These are phyloP conservation scores for Fusarium gaditjirri DNA, from an alignment of 2,329 filamentous ascomycete genomes.

Conservation along the genomic window DNA sequence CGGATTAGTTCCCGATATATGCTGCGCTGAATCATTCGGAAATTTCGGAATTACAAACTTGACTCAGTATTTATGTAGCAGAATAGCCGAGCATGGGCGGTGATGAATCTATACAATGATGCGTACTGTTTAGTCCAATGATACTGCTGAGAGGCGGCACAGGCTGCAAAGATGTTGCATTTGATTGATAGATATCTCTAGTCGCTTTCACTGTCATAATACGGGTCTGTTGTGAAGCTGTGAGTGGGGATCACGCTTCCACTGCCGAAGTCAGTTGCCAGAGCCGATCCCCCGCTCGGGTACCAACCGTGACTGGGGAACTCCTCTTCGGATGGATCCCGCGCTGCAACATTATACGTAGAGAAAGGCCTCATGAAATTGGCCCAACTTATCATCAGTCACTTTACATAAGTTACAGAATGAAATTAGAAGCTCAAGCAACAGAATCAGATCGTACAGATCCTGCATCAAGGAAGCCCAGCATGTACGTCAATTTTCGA, in stretches of 20 bases:
- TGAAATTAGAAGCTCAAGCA: background rate
- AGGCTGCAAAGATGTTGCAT: accelerated
- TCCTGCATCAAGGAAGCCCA: background rate
- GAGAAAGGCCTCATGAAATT: background rate
- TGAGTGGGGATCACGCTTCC: background rate
- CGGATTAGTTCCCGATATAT: no score
- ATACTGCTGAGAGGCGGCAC: accelerated
- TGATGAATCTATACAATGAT: accelerated
- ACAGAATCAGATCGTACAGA: background rate
- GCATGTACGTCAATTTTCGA: background rate
- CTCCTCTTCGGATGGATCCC: constrained; percentile 1
- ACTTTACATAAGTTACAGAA: accelerated
- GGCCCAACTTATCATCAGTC: background rate
- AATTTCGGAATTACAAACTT: no score
- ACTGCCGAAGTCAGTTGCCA: constrained; percentile 7
- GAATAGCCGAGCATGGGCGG: accelerated
- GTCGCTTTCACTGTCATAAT: no score
- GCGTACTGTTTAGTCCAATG: accelerated
- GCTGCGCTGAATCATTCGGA: background rate
- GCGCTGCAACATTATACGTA: background rate
- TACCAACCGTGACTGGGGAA: background rate
- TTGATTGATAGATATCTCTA: no score
- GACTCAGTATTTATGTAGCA: accelerated
- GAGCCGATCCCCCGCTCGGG: background rate
- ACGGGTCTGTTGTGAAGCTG: no score